Percentiles rank a stretch among this genome's conserved stretches.
Conservation (phyloP, 495 filamentous ascomycete genomes). For the Gamarada debralockiae region DNA sequence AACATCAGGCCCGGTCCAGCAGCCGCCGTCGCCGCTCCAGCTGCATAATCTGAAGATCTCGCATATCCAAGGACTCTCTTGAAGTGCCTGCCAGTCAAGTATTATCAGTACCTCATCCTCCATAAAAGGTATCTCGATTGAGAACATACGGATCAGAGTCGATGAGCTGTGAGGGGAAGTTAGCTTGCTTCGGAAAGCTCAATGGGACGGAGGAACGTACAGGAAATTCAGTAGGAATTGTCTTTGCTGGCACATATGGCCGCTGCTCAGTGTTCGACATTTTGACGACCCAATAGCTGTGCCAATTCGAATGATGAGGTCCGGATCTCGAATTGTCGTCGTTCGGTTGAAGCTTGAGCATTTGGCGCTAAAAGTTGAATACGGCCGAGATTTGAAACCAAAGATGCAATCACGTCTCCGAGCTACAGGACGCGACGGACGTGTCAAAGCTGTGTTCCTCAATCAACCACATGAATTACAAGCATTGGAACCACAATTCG, state of each 20-base stretch:
- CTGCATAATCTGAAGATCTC: slow-evolving; percentile 72
- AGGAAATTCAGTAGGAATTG: slow-evolving; percentile 70
- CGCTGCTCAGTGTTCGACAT: slow-evolving; percentile 59
- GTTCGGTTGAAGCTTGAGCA: slow-evolving; percentile 8
- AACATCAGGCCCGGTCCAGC: slow-evolving; percentile 68
- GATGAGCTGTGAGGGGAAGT: slow-evolving; percentile 65
- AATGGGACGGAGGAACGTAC: slow-evolving; percentile 44
- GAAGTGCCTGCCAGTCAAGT: slow-evolving; percentile 80
- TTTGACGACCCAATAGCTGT: slow-evolving; percentile 31
- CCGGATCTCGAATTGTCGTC: slow-evolving; percentile 10
- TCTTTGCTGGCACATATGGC: slow-evolving; percentile 71
- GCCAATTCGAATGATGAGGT: slow-evolving; percentile 15
- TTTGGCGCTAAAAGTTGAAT: slow-evolving; percentile 15
- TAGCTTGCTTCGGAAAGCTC: slow-evolving; percentile 12
- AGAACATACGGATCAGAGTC: slow-evolving; percentile 89
- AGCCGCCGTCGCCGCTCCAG: slow-evolving; percentile 60
- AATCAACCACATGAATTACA: too few relatives aligned
- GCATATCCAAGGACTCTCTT: slow-evolving; percentile 85
- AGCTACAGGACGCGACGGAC: slow-evolving; percentile 6
- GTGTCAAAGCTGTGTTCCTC: not conserved
- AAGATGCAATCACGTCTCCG: slow-evolving; percentile 15
- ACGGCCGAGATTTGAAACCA: not conserved
- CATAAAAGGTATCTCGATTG: not conserved
- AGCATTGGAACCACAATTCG: not conserved
- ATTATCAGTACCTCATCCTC: slow-evolving; percentile 8